A percentile compares a stretch with the other conserved stretches of the same genome.
Conservation (phyloP, 2,329 filamentous ascomycete species). For the Pseudocercospora vitis region DNA sequence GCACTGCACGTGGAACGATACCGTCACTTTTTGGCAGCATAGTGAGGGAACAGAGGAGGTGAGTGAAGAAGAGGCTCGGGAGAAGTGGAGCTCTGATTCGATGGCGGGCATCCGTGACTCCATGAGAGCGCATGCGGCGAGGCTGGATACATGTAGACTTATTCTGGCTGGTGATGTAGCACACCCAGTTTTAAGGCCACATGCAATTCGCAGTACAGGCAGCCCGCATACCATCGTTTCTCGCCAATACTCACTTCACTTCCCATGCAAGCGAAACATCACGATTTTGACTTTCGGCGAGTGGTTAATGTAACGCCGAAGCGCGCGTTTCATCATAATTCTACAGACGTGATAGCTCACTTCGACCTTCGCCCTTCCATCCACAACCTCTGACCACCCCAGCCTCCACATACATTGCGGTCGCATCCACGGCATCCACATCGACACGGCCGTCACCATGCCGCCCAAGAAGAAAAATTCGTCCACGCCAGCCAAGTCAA, state of each 20-base stretch:
- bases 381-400: neutral
- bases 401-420: neutral
- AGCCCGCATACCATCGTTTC: no score
- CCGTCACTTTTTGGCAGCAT: no score
- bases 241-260: neutral
- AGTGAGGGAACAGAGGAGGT: no score
- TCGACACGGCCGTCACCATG: constrained; percentile 14
- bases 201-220: no score
- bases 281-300: neutral
- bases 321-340: neutral
- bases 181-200: no score
- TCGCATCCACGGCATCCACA: neutral
- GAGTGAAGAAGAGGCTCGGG: no score
- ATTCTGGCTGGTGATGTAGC: no score
- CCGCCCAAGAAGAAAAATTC: constrained; percentile 24
- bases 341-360: constrained; percentile 2
- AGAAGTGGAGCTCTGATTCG: no score
- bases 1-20: no score
- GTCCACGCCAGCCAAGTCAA: neutral
- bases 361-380: neutral
- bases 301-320: neutral
- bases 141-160: no score
- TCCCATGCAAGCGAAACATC: neutral
- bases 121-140: no score
- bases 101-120: no score